phyloP scores from a whole-genome alignment of 257 asterid genomes.

The Nicotiana otophora region DNA sequence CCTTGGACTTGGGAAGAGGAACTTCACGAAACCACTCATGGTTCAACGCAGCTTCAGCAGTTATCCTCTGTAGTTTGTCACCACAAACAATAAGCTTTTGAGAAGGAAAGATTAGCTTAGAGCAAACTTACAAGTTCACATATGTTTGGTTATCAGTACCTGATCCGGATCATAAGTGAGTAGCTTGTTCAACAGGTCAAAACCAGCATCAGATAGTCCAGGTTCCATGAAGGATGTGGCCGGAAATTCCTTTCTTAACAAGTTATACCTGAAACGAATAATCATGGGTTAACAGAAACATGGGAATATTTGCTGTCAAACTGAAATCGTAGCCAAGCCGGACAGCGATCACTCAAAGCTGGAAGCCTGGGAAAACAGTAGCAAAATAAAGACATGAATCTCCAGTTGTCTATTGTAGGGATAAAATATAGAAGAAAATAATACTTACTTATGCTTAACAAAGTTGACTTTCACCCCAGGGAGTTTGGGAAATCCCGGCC shows the following conservation, averaged over 20 bases:
- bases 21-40: conserved; percentile 86
- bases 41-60: conserved; percentile 66
- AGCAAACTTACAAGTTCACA: neutral
- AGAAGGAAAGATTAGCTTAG: no score
- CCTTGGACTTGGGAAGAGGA: conserved; percentile 77
- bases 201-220: conserved; percentile 69
- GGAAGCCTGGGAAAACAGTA: conserved; percentile 88
- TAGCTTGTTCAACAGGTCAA: conserved; percentile 68
- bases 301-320: conserved; percentile 7
- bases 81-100: neutral
- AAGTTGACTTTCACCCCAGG: conserved; percentile 67
- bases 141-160: conserved; percentile 25
- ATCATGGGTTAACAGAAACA: conserved; percentile 46
- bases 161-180: conserved; percentile 75
- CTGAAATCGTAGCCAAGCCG: conserved; percentile 18
- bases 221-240: conserved; percentile 59
- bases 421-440: conserved; percentile 19
- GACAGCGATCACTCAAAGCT: conserved; percentile 84
- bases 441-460: conserved; percentile 73
- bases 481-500: conserved; percentile 76
- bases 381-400: conserved; percentile 50
- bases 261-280: conserved; percentile 62
- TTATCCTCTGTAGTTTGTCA: conserved; percentile 48
- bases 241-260: conserved; percentile 57
- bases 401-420: conserved; percentile 5